Conservation (phyloP, 108 stramenopile genomes). For the Pseudonitzschia pungens region DNA sequence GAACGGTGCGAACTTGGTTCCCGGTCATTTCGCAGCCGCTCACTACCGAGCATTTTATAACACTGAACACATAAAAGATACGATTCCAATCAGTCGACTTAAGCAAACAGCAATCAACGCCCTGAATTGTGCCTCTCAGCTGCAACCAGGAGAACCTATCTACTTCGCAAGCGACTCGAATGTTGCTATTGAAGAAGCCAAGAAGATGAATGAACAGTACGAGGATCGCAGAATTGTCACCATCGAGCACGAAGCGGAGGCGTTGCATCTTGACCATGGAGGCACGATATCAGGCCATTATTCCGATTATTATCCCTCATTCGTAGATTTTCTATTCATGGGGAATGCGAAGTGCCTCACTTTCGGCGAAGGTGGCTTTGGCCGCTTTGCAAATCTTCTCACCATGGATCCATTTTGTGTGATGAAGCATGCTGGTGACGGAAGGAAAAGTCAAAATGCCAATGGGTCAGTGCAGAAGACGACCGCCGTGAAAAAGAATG, state of each 20-base stretch:
- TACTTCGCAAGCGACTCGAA: constrained; percentile 51
- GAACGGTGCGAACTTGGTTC: constrained; percentile 25
- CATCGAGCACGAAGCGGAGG: constrained; percentile 17
- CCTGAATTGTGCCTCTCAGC: constrained; percentile 44
- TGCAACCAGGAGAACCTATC: constrained; percentile 39
- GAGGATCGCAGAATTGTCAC: not conserved
- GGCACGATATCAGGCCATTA: constrained; percentile 14
- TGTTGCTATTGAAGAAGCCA: constrained; percentile 3
- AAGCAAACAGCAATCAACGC: constrained; percentile 31
- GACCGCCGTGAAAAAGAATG: too few species aligned
- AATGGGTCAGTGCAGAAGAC: too few species aligned
- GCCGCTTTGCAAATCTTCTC: constrained; percentile 25
- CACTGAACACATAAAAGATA: not conserved
- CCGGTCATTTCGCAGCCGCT: constrained; percentile 38
- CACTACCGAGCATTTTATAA: constrained; percentile 50
- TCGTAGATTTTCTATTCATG: constrained; percentile 53
- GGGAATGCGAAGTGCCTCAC: constrained; percentile 35
- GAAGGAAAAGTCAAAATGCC: not conserved
- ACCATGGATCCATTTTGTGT: constrained; percentile 25
- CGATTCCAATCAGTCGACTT: not conserved
- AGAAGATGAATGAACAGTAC: not conserved
- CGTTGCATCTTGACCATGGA: constrained; percentile 46
- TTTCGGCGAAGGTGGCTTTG: constrained; percentile 35
- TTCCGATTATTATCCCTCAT: constrained; percentile 44
- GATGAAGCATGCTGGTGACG: constrained; percentile 3